Evolutionary conservation across 192 early-diverging fungal species (phyloP).

Genomic region (Coemansia aciculifera): DNA sequence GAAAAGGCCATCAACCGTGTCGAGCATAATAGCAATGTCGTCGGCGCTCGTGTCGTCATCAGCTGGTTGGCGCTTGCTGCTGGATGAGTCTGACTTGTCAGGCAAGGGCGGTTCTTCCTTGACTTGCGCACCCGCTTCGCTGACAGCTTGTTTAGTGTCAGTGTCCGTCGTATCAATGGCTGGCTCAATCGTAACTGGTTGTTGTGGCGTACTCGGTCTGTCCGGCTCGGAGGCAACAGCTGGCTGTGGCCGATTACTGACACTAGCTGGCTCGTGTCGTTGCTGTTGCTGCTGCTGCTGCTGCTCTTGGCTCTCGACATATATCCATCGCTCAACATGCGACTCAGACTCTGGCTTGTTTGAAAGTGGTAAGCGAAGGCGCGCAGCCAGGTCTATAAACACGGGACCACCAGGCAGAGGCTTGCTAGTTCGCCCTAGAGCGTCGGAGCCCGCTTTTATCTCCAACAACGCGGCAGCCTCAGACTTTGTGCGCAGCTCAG

Average conservation of each 20-base stretch:
- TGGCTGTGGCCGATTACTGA: background rate
- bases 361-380: conserved; percentile 38
- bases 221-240: background rate
- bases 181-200: background rate
- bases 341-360: conserved; percentile 30
- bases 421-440: conserved; percentile 20
- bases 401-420: conserved; percentile 39
- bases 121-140: background rate
- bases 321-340: conserved; percentile 41
- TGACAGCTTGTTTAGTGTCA: background rate
- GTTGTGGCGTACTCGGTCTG: background rate
- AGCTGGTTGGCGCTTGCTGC: background rate
- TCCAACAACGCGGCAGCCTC: conserved; percentile 33
- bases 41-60: conserved; percentile 2
- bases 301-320: conserved; percentile 16
- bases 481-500: conserved; percentile 33
- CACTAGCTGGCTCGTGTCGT: background rate
- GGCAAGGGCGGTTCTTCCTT: background rate
- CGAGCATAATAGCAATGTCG: conserved; percentile 32
- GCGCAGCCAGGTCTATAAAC: conserved; percentile 41
- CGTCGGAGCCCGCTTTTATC: conserved; percentile 24
- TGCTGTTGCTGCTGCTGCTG: background rate
- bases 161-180: background rate
- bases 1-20: conserved; percentile 27
- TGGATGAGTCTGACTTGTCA: background rate